Evolutionary conservation across 164 flowering plant species (phyloP), one percentile per base, ranked within the genome.

Genomic region (Echeveria elegans): DNA sequence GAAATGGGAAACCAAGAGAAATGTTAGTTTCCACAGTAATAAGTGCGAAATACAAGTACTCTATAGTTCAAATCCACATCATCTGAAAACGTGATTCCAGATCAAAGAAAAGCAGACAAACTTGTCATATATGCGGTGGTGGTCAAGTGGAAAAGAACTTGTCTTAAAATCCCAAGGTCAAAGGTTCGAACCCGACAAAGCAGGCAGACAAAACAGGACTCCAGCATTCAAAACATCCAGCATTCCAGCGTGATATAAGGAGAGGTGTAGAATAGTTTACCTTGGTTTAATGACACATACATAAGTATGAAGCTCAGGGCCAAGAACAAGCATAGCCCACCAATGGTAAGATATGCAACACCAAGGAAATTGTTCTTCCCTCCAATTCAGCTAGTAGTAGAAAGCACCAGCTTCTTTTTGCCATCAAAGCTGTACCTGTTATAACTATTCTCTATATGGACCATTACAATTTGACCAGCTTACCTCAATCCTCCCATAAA

Each of bases 321-420:
- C 53, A 85, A 70, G 76, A 84, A 73, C 50, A 90, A 77, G 76
- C 86, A 85, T 11, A 85, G 21, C 0, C 87, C 89, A 45, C 97
- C 97, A 68, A 88, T 82, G 5, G 80, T 70, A 8, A 90, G 74
- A 71, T 85, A 90, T 23, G 90, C 95, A 41, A 72, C 63, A 48
- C 97, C 97, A 1, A 88, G 78, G 66, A 90, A 87, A 72, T 83
- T 79, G 77, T 91, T 88, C 65, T 82, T 88, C 29, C 97, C 97
- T 59, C 95, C 97, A 59, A 87, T 84, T 95, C 96, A 88, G 88
- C 79, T 85, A 16, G 96, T 84, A 32, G 96, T 88, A n/a, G 96
- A 88, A 66, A 88, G 82, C 48, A 88, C 88, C 68, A 88, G 71
- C 70, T 68, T 82, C 81, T 90, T 90, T 66, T 78, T 77, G 15